Conservation (phyloP, 2,329 filamentous ascomycete species). For the Aureobasidium sp. region DNA sequence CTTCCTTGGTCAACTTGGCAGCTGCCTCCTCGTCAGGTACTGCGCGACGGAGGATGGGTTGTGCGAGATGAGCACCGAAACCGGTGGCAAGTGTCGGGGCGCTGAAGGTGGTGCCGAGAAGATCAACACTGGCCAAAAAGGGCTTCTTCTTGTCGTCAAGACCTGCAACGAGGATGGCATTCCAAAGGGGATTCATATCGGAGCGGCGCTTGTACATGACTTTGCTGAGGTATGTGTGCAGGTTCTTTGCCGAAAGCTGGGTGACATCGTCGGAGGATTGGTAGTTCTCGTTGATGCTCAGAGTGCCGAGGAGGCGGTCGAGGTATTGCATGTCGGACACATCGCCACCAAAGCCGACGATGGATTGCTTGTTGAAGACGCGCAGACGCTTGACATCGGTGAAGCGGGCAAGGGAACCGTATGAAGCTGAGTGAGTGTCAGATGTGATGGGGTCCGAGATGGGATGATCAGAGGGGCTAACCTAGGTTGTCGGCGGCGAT, state of each 20-base stretch:
- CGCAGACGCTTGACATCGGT: constrained; percentile 93
- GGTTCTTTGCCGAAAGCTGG: constrained; percentile 76
- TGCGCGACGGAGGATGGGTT: constrained; percentile 78
- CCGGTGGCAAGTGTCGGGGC: constrained; percentile 86
- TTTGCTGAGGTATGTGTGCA: constrained; percentile 94
- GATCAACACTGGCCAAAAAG: constrained; percentile 85
- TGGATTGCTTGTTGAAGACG: constrained; percentile 72
- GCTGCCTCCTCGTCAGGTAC: constrained; percentile 79
- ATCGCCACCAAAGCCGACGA: constrained; percentile 93
- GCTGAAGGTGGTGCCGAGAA: constrained; percentile 87
- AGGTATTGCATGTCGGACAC: constrained; percentile 99
- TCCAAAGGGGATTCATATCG: constrained; percentile 97
- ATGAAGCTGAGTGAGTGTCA: constrained; percentile 61
- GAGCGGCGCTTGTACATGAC: constrained; percentile 91
- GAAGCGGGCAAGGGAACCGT: constrained; percentile 91
- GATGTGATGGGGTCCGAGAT: not conserved
- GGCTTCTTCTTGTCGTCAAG: constrained; percentile 72
- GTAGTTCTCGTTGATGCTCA: constrained; percentile 88
- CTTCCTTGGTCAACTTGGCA: constrained; percentile 63
- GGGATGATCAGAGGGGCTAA: constrained; percentile 34
- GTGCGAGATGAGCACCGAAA: constrained; percentile 85
- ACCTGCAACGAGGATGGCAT: constrained; percentile 84
- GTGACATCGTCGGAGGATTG: constrained; percentile 35
- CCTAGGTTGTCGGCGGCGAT: constrained; percentile 96
- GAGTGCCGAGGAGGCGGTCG: constrained; percentile 78